Conservation (phyloP, 768 basidiomycete species). For the Coprinellus micaceus region DNA sequence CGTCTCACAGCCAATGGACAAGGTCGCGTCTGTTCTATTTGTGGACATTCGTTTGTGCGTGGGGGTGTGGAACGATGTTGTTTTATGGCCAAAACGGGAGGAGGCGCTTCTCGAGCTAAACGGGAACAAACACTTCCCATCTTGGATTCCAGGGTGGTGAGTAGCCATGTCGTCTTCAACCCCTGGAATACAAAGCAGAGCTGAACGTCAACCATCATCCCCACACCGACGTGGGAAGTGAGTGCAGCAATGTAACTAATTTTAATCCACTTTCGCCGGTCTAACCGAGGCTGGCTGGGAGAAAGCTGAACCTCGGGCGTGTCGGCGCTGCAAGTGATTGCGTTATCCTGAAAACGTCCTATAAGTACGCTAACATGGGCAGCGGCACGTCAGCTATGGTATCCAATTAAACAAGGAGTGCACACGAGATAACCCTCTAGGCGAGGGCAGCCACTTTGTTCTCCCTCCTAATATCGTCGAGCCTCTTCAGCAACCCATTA, state of each 20-base stretch:
- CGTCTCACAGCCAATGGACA: neutral
- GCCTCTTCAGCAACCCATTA: conserved; percentile 34
- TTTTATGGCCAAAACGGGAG: neutral
- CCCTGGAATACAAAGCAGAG: neutral
- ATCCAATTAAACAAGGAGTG: too few species aligned
- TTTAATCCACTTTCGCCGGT: too few species aligned
- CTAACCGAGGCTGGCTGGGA: too few species aligned
- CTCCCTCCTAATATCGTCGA: conserved; percentile 37
- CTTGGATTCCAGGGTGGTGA: neutral
- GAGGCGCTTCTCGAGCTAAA: neutral
- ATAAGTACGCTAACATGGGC: too few species aligned
- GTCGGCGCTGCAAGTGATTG: too few species aligned
- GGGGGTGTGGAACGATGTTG: neutral
- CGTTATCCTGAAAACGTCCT: too few species aligned
- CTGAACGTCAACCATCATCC: too few species aligned
- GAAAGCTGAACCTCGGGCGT: too few species aligned
- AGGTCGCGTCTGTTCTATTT: neutral
- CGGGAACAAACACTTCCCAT: neutral
- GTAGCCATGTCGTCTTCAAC: neutral
- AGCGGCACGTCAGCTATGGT: too few species aligned
- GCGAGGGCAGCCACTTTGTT: neutral
- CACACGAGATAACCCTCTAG: too few species aligned
- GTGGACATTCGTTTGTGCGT: neutral
- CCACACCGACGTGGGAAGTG: too few species aligned
- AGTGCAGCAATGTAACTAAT: too few species aligned